These are phyloP conservation scores for Aspergillus chevalieri DNA, from an alignment of 2,329 filamentous ascomycete genomes.

Conservation along the genomic window DNA sequence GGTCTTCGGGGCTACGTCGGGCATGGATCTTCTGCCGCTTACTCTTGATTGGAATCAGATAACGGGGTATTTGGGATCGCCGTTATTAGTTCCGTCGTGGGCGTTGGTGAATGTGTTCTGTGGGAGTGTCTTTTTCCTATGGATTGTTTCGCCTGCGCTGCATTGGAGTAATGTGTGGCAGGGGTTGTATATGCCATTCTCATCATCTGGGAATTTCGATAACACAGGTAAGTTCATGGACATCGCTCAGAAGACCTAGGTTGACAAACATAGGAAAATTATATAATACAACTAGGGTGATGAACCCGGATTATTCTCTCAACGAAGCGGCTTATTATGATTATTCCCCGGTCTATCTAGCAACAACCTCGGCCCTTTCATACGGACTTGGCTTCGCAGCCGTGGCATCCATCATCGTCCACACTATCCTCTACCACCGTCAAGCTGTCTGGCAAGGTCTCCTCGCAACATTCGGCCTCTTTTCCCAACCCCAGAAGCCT, in stretches of 20 bases:
- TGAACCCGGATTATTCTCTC: conserved; percentile 21
- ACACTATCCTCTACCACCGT: conserved; percentile 58
- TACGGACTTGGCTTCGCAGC: conserved; percentile 64
- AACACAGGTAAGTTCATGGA: conserved; percentile 4
- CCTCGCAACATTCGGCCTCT: conserved; percentile 38
- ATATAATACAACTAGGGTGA: conserved; percentile 22
- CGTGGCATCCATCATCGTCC: conserved; percentile 58
- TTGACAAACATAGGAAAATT: not conserved
- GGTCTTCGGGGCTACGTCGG: conserved; percentile 22
- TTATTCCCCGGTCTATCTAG: conserved; percentile 51
- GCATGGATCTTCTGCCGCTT: conserved; percentile 24
- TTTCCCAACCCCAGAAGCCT: conserved; percentile 44
- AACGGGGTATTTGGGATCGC: conserved; percentile 53
- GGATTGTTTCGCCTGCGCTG: conserved; percentile 50
- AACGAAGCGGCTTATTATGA: conserved; percentile 21
- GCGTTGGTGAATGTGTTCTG: conserved; percentile 64
- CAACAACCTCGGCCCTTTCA: conserved; percentile 60
- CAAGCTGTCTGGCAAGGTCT: conserved; percentile 55
- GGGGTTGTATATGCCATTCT: conserved; percentile 55
- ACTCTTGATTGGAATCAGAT: conserved; percentile 40
- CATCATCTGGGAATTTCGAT: conserved; percentile 10
- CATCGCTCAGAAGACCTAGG: not conserved
- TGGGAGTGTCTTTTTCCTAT: conserved; percentile 58
- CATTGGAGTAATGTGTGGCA: conserved; percentile 64
- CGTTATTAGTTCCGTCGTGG: conserved; percentile 61